phyloP scores from a whole-genome alignment of 2,329 filamentous ascomycete species.

The Cladosporium sp. region DNA sequence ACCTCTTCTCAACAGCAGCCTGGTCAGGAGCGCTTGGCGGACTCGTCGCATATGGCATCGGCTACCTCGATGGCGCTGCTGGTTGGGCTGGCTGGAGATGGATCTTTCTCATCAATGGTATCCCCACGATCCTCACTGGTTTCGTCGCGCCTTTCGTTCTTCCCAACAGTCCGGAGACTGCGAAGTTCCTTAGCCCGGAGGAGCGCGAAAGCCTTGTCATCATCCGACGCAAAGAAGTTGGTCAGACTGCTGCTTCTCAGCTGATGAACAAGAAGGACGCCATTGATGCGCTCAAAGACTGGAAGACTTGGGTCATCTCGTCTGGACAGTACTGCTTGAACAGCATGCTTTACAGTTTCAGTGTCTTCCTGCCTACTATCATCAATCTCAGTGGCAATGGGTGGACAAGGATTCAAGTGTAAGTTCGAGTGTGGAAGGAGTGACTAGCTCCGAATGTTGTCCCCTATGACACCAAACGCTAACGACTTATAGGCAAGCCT shows the following conservation, averaged over 20 bases:
- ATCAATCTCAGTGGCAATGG: constrained; percentile 61
- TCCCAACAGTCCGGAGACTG: constrained; percentile 63
- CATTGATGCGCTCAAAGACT: constrained; percentile 63
- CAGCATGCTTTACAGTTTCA: constrained; percentile 75
- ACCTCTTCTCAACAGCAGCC: constrained; percentile 44
- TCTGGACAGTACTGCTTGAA: constrained; percentile 68
- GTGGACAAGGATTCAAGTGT: constrained; percentile 62
- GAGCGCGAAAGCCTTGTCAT: constrained; percentile 60
- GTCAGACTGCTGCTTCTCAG: constrained; percentile 64
- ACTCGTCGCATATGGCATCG: constrained; percentile 48
- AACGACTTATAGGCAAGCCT: constrained; percentile 19
- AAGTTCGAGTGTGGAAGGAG: constrained; percentile 41
- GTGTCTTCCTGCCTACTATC: constrained; percentile 75
- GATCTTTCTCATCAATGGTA: constrained; percentile 51
- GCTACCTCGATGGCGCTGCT: constrained; percentile 62
- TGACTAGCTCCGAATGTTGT: too few species aligned
- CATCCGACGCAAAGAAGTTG: constrained; percentile 53
- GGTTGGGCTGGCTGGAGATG: constrained; percentile 66
- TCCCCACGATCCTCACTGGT: constrained; percentile 2
- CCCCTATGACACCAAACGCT: not conserved
- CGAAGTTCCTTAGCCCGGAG: constrained; percentile 55
- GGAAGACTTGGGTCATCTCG: constrained; percentile 70
- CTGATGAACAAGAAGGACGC: constrained; percentile 61
- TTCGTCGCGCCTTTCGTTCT: constrained; percentile 31
- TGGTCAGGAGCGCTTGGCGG: constrained; percentile 47